Evolutionary conservation across 768 basidiomycete genomes (phyloP).

Genomic region (Hirschioporus abietinus): DNA sequence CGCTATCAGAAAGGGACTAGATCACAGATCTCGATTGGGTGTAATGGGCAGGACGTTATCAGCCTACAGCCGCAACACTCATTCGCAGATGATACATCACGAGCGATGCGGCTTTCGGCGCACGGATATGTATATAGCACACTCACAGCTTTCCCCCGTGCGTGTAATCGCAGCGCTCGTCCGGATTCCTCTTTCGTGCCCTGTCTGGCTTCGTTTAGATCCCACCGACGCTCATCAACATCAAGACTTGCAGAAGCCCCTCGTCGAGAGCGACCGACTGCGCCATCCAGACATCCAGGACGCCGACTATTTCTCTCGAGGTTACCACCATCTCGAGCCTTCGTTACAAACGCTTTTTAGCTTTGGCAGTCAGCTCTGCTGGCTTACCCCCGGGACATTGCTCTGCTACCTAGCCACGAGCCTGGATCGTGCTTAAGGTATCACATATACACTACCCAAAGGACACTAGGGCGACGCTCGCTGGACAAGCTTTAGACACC

Average conservation of each 20-base stretch:
- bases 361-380: background rate
- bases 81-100: background rate
- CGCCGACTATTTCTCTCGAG: background rate
- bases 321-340: background rate
- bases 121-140: constrained; percentile 1
- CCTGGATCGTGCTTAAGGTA: background rate
- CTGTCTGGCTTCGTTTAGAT: background rate
- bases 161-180: background rate
- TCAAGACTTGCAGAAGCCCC: background rate
- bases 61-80: background rate
- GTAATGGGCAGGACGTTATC: background rate
- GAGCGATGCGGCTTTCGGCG: background rate
- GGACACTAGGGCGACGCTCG: background rate
- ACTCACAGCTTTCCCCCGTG: background rate
- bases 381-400: background rate
- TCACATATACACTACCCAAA: background rate
- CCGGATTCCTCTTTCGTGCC: background rate
- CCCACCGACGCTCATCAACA: background rate
- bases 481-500: background rate
- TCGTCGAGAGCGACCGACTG: background rate
- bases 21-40: background rate
- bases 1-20: background rate
- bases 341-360: background rate
- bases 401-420: background rate
- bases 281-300: background rate